Conservation (phyloP, 1,284 basidiomycete genomes). For the Rhodotorula sp. region DNA sequence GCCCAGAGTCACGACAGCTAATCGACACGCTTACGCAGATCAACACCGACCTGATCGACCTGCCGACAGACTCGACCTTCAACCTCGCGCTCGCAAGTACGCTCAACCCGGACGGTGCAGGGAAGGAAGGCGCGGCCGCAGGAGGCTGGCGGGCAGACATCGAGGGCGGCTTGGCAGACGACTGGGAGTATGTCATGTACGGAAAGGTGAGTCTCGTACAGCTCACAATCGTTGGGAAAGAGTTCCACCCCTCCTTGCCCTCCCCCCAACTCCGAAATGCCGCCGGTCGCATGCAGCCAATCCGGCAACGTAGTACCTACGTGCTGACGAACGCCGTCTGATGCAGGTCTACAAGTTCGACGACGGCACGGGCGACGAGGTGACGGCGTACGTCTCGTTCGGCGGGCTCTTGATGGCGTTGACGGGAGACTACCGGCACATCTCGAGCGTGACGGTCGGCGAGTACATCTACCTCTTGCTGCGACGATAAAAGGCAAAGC, state of each 20-base stretch:
- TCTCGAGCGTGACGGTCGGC: conserved; percentile 86
- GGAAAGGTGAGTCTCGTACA: conserved; percentile 70
- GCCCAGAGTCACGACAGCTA: not conserved
- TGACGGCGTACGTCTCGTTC: conserved; percentile 94
- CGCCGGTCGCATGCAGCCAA: no score
- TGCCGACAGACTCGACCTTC: conserved; percentile 57
- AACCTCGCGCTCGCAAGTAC: conserved; percentile 83
- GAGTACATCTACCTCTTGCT: conserved; percentile 89
- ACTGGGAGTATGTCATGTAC: conserved; percentile 99
- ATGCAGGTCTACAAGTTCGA: conserved; percentile 93
- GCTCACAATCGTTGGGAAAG: not conserved
- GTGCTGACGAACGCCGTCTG: not conserved
- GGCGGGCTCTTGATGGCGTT: conserved; percentile 95
- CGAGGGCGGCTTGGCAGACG: conserved; percentile 83
- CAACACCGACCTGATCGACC: conserved; percentile 79
- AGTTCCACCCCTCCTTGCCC: not conserved
- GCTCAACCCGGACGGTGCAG: conserved; percentile 65
- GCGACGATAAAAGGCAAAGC: conserved; percentile 51
- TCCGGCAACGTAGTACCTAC: not conserved
- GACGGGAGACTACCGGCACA: conserved; percentile 87
- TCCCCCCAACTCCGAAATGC: no score
- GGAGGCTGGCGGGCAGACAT: conserved; percentile 86
- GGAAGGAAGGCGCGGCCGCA: conserved; percentile 62
- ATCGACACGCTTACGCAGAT: conserved; percentile 52
- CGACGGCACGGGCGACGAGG: conserved; percentile 73